A percentile compares a stretch with the other conserved stretches of the same genome.
These are phyloP conservation scores for Ochetophila trinervis DNA, from an alignment of 306 rosid genomes.

Conservation along the genomic window DNA sequence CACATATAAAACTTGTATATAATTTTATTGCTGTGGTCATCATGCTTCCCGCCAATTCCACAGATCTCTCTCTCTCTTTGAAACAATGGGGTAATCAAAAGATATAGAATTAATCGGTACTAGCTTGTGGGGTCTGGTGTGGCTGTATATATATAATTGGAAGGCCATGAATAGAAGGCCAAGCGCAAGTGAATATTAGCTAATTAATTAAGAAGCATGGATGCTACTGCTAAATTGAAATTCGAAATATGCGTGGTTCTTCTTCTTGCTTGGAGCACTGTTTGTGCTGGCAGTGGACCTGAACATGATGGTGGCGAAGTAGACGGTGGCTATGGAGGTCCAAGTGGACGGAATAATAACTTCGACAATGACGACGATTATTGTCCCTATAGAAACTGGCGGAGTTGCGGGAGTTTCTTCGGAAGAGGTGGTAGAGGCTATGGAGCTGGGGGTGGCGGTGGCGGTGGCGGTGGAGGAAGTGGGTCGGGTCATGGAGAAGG, in stretches of 20 bases:
- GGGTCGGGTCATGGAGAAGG: slow-evolving; percentile 17
- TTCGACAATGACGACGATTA: slow-evolving; percentile 14
- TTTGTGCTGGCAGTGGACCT: neutral
- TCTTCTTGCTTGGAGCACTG: slow-evolving; percentile 1
- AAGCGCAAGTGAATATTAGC: neutral
- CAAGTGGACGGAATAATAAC: slow-evolving; percentile 24
- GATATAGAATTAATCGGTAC: neutral
- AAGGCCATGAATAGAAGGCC: neutral
- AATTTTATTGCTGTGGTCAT: too few relatives aligned
- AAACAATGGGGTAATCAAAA: neutral
- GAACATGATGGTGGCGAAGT: neutral
- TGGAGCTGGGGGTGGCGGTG: slow-evolving; percentile 23
- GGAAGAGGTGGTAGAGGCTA: slow-evolving; percentile 33
- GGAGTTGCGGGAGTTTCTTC: slow-evolving; percentile 25
- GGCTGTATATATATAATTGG: neutral
- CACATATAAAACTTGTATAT: too few relatives aligned
- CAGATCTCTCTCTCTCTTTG: too few relatives aligned
- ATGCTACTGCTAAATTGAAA: neutral
- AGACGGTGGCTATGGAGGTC: slow-evolving; percentile 10
- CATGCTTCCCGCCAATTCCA: too few relatives aligned
- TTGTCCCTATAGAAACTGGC: slow-evolving; percentile 18
- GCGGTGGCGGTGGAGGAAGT: slow-evolving; percentile 15
- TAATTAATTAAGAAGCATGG: neutral
- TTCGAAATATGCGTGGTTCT: slow-evolving; percentile 11
- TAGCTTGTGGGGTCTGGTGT: neutral